Evolutionary conservation across 345 rosid species (phyloP).

Genomic region (Cardiospermum halicacabum): DNA sequence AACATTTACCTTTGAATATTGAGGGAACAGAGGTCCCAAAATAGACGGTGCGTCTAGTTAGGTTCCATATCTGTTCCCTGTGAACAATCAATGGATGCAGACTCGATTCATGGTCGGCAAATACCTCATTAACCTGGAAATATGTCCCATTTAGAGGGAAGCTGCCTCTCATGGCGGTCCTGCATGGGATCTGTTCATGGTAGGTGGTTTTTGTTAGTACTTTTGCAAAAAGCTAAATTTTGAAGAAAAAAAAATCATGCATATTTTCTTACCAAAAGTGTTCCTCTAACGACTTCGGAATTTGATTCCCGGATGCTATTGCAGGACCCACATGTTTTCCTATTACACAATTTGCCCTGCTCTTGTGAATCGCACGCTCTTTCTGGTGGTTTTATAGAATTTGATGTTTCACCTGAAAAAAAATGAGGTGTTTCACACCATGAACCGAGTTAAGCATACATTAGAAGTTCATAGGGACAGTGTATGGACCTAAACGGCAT

Average conservation of each 20-base stretch:
- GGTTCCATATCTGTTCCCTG: conserved; percentile 72
- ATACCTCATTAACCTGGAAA: conserved; percentile 95
- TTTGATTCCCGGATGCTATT: conserved; percentile 58
- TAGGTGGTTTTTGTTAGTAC: conserved; percentile 1
- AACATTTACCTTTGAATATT: conserved; percentile 70
- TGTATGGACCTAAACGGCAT: too few species aligned
- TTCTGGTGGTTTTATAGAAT: conserved; percentile 60
- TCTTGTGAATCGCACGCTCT: conserved; percentile 50
- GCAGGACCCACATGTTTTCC: conserved; percentile 70
- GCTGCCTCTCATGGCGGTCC: conserved; percentile 96
- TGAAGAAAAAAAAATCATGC: too few species aligned
- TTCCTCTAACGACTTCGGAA: conserved; percentile 79
- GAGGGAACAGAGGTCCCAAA: conserved; percentile 90
- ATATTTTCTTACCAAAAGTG: conserved; percentile 67
- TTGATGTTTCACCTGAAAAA: conserved; percentile 94
- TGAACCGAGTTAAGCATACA: too few species aligned
- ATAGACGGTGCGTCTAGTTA: conserved; percentile 74
- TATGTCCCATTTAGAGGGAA: conserved; percentile 97
- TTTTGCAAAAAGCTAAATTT: too few species aligned
- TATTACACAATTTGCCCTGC: conserved; percentile 44
- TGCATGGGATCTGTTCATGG: conserved; percentile 71
- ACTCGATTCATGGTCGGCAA: conserved; percentile 93
- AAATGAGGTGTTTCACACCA: too few species aligned
- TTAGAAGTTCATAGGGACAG: too few species aligned
- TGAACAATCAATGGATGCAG: conserved; percentile 72